Base-by-base conservation (phyloP, 2,329 filamentous ascomycete species). In the Fusarium sp. region DNA sequence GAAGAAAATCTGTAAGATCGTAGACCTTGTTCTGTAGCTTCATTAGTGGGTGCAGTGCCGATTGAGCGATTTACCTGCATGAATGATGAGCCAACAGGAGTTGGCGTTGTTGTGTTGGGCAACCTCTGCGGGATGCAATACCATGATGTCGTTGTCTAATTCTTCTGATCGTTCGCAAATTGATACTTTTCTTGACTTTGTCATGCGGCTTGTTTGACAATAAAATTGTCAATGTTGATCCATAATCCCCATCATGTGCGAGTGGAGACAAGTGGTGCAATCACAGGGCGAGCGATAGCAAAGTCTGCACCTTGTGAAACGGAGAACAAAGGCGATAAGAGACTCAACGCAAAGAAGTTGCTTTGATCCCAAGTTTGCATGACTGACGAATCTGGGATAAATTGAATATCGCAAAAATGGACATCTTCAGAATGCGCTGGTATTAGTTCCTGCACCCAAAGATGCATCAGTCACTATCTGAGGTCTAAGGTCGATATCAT, bases 41-140 rank as follows among this genome's bases (percentile, higher is more conserved):
- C 1, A 32, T 71, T 15, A 71, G 63, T 19, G 9, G 9, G 8
- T 32, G 10, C 6, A 4, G 5, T 19, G 6, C 0, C 1, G 16
- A 28, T 19, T 40, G 16, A 18, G 15, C 30, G 37, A 59, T 40
- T 11, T 33, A 69, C 58, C 37, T 59, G 30, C 69, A 43, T 72
- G 69, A 19, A 72, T 72, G 5, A 72, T 56, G 9, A 72, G 37
- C 69, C 69, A 72, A 60, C 69, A 72, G 2, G 69, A 72, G 15
- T 52, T 47, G n/a, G 58, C 43, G 10, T 42, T 56, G 8, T 69
- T 72, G 46, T 72, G 69, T 13, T 64, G 35, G 1, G 47, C 69
- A 8, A 72, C 64, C 18, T 72, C 58, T 9, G 46, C 33, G 12
- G 63, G 63, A 37, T 72, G 42, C 5, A 71, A 11, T 33, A 12